Base-by-base conservation (phyloP, 768 basidiomycete species). In the Trametes punicea region DNA sequence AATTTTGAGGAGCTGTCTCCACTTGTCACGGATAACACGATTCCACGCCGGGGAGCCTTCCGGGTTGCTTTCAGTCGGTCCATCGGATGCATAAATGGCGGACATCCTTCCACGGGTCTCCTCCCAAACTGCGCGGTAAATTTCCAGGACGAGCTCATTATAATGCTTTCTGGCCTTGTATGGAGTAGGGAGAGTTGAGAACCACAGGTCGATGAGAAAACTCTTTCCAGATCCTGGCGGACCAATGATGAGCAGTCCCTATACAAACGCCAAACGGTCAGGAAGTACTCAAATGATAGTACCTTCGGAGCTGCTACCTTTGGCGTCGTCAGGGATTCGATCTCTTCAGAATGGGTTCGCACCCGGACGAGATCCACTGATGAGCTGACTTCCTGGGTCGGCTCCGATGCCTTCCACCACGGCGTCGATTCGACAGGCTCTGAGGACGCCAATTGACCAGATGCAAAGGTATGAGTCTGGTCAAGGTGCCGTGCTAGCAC, bases 81-180 rank as follows among this genome's bases (percentile, higher is more conserved):
- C 13, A 11, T 27, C 42, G 11, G 26, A 10, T 63, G 65, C 30
- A 64, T 72, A 46, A 53, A 64, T 18, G 48, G 63, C 41, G 56
- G 70, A 18, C 77, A 76, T 70, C 50, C 77, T 67, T 16, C 66
- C 64, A 56, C 77, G 70, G 9, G 80, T 77, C 61, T 81, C 79
- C 33, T 74, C 73, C 74, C 80, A 83, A 1, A 81, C 79, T 15
- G 73, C 78, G 20, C 76, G 75, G 63, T 83, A 83, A 6, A 85
- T 71, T 31, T 77, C 78, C 3, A 85, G 71, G 0, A 82, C 76
- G 57, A 83, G 76, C 51, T 80, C 73, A 65, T 75, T 81, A 65
- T 83, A 84, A 66, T 84, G 83, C 51, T 77, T 78, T 34, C 82
- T 75, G 4, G 74, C 70, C 67, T 84, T 84, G 69, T 77, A 74